A percentile compares a stretch with the other conserved stretches of the same genome.
Conservation (phyloP, 192 early-diverging fungal genomes). For the Rhizophagus clarus region DNA sequence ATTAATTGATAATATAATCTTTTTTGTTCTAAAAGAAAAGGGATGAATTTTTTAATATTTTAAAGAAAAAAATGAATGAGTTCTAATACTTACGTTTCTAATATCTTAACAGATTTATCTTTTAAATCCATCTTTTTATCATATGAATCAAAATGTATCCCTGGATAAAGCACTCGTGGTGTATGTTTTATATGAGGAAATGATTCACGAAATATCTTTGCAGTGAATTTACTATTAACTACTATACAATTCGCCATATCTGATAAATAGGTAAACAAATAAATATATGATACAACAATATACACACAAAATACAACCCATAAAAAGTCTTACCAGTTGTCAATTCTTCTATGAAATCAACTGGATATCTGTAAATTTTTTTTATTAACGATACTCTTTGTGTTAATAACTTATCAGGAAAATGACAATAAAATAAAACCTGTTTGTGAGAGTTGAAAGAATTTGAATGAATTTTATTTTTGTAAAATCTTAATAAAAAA, state of each 20-base stretch:
- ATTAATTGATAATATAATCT: conserved; percentile 81
- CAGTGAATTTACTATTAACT: conserved; percentile 92
- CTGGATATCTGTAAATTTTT: conserved; percentile 73
- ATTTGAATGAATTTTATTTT: neutral
- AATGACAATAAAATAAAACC: conserved; percentile 96
- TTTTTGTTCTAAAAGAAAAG: conserved; percentile 27
- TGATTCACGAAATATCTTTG: conserved; percentile 64
- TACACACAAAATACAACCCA: too few species aligned
- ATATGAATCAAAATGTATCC: conserved; percentile 76
- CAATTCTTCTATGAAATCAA: conserved; percentile 83
- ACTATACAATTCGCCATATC: conserved; percentile 87
- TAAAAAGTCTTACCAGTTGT: conserved; percentile 66
- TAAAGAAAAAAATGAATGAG: conserved; percentile 20
- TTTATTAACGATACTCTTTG: conserved; percentile 61
- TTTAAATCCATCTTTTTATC: conserved; percentile 56
- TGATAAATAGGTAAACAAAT: conserved; percentile 31
- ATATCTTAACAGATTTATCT: conserved; percentile 56
- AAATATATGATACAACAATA: too few species aligned
- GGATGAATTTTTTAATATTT: neutral
- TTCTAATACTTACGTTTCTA: conserved; percentile 42
- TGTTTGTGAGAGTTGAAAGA: conserved; percentile 33
- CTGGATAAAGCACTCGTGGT: conserved; percentile 83
- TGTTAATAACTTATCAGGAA: conserved; percentile 87
- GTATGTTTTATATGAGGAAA: conserved; percentile 65
- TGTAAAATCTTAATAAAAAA: neutral